Base-by-base conservation (phyloP, 108 stramenopile species). In the Skeletonema costatum region DNA sequence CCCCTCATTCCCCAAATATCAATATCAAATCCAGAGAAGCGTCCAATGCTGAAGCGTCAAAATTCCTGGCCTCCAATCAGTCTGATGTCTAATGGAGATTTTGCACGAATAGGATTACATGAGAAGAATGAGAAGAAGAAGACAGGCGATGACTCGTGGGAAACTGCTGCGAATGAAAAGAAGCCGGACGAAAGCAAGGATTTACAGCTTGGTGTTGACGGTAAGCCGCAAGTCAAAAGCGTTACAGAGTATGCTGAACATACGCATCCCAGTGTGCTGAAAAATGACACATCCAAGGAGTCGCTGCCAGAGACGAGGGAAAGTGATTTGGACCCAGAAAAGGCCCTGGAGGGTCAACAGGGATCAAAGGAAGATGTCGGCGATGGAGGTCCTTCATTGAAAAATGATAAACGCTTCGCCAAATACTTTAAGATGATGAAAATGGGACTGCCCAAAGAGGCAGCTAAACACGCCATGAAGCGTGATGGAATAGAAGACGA, bases 261-360 rank as follows among this genome's bases (percentile, higher is more conserved):
- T 25, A 25, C 25, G 25, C 90, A 90, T 56, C 88, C 88, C 76
- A 81, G 78, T 51, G 95, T 97, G 96, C 62, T 95, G 53, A 93
- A 90, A 42, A 78, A 93, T 46, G 93, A 93, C 4, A 71, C 95
- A 71, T 92, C 96, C 1, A 84, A 87, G 76, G 83, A 88, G 14
- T 91, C 87, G 17, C 92, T 89, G 9, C 87, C 91, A 70, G 91
- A 92, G 77, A 91, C 91, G 13, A 93, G 95, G 92, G 76, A 51
- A 19, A 72, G 84, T 68, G 87, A 90, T 71, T 60, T 87, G 32
- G 83, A 89, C 48, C 87, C 83, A 16, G 80, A 87, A 42, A 84
- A 83, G 66, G 74, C 78, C 51, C 60, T 88, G 8, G 56, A 81
- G 29, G 35, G 66, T 44, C 87, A 87, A 61, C 33, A 25, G 3